Base-by-base conservation (phyloP, 495 filamentous ascomycete species). In the Daldinia decipiens region DNA sequence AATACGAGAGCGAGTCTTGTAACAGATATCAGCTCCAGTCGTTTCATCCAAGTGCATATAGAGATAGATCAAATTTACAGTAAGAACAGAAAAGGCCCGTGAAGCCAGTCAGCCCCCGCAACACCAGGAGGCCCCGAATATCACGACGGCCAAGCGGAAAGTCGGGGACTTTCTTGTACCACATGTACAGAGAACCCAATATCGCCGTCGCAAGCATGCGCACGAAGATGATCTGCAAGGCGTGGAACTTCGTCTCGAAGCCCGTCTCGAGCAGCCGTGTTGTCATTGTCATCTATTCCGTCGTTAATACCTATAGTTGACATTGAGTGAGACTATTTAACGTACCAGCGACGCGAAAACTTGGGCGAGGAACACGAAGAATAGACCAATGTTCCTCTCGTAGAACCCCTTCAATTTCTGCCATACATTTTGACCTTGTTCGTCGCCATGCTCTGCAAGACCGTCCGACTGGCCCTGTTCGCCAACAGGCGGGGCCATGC, bases 221-320 rank as follows among this genome's bases (percentile, higher is more conserved):
- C 5, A 87, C 90, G 76, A 95, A 93, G 52, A 95, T 85, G 55
- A 96, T 89, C 86, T 95, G 90, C 68, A 93, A 88, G 13, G 91
- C 89, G 81, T 93, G 86, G 78, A 92, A 87, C 29, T 84, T 86
- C 36, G 85, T 79, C 15, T 88, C 90, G 24, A 72, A 74, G 29
- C 72, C 70, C 31, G 87, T 85, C 72, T 92, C 90, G 43, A 94
- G 76, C 5, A 92, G 67, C 59, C 92, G 83, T 0, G 90, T 90
- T 63, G 89, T 87, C 4, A 91, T 85, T 71, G 90, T 91, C 92
- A 95, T 95, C 76, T 78, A 27, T 12, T 6, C n/a, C 0, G 43
- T 6, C 50, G 26, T 64, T 29, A 68, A 17, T 57, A 59, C 15
- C 3, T 50, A 9, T 40, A 5, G 5, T 29, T 32, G 9, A 51